Base-by-base conservation (phyloP, 2,329 filamentous ascomycete species). In the Diplodia sapinea region DNA sequence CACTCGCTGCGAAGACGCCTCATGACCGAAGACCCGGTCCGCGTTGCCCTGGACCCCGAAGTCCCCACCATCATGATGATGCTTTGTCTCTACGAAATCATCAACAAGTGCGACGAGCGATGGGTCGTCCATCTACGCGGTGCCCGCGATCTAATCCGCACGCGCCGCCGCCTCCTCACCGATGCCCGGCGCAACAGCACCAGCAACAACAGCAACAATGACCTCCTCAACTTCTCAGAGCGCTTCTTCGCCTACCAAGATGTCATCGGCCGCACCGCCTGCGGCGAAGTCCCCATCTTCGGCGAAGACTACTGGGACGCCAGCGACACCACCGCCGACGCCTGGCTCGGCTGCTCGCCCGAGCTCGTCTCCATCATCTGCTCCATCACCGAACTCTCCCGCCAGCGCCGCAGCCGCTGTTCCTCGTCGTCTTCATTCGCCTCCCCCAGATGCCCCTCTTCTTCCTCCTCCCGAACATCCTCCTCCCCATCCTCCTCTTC, bases 181-280 rank as follows among this genome's bases (percentile, higher is more conserved):
- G 15, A 43, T 13, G 17, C 40, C 2, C 15, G 13, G 17, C 40
- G 13, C 40, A 43, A 43, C 40, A 68, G 55, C n/a, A 73, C 66
- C 9, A 68, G 59, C 17, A 74, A 73, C 71, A 31, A 51, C 23
- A 61, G 23, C 23, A 26, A 65, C 13, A 68, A 68, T 29, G 62
- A 68, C 29, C 69, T 71, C 17, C 73, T 79, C 0, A 78, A 73
- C 2, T 75, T 79, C 6, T 79, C 81, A 0, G 82, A 84, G 69
- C 76, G 79, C 1, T 84, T 84, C 69, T 84, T 85, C 66, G 83
- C 83, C 3, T 84, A 83, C 15, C 83, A 84, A 68, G 83, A 85
- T 68, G 81, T 83, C 17, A 84, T 84, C 69, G 82, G 83, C 33
- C 78, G 82, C 40, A 85, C 83, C 0, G 83, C 83, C 0, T 85